Evolutionary conservation across 108 stramenopile species (phyloP).

Genomic region (Nitzschia sp.): DNA sequence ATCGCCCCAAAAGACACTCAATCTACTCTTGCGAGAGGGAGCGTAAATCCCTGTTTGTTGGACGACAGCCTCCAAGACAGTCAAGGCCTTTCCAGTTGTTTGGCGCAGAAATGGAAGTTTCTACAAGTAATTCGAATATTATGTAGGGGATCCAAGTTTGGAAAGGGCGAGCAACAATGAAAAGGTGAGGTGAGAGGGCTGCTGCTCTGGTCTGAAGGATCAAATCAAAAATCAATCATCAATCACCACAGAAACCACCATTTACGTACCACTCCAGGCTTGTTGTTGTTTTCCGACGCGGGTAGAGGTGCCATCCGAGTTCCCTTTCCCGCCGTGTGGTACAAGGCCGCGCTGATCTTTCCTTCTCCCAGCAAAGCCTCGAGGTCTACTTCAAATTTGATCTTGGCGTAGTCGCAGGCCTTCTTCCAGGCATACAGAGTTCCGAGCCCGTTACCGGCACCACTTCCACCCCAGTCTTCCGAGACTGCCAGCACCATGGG

Average conservation of each 20-base stretch:
- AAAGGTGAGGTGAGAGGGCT: slow-evolving; percentile 2
- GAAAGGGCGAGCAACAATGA: neutral
- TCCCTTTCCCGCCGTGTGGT: slow-evolving; percentile 97
- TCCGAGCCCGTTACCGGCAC: slow-evolving; percentile 95
- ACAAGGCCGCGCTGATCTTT: slow-evolving; percentile 88
- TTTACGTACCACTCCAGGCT: slow-evolving; percentile 96
- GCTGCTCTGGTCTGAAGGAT: neutral
- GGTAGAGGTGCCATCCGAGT: slow-evolving; percentile 97
- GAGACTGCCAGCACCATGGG: slow-evolving; percentile 92
- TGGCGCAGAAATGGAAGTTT: slow-evolving; percentile 83
- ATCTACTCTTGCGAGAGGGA: slow-evolving; percentile 86
- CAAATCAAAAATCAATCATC: slow-evolving; percentile 21
- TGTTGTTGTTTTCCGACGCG: slow-evolving; percentile 98
- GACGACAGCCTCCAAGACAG: slow-evolving; percentile 96
- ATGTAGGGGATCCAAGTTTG: too few species aligned
- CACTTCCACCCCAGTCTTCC: slow-evolving; percentile 93
- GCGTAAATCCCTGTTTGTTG: slow-evolving; percentile 98
- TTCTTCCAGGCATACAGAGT: slow-evolving; percentile 96
- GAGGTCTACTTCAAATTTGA: slow-evolving; percentile 61
- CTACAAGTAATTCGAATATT: slow-evolving; percentile 31
- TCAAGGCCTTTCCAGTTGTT: slow-evolving; percentile 73
- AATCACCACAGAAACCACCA: neutral
- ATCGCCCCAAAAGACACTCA: slow-evolving; percentile 98
- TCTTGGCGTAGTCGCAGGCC: slow-evolving; percentile 77
- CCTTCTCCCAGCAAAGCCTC: slow-evolving; percentile 38